phyloP scores from a whole-genome alignment of 106 monocot species.

The Alisma plantagoaquatica region DNA sequence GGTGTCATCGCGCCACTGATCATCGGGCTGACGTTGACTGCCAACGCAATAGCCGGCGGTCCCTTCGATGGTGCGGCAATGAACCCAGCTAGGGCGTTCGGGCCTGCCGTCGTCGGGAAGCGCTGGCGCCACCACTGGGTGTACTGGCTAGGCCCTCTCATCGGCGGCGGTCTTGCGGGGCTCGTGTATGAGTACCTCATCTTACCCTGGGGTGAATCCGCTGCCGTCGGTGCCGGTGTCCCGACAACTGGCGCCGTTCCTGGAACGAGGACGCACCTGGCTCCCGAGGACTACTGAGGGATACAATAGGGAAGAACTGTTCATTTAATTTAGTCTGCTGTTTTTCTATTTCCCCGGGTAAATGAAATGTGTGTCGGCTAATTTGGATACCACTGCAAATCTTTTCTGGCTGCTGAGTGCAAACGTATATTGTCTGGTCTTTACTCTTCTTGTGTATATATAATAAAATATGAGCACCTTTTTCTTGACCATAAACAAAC shows the following conservation, averaged over 20 bases:
- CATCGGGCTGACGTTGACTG: constrained; percentile 53
- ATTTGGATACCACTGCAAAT: too few relatives aligned
- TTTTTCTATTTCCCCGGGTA: too few relatives aligned
- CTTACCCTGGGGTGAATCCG: too few relatives aligned
- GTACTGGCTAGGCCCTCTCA: constrained; percentile 64
- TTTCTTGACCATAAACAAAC: too few relatives aligned
- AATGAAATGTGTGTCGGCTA: too few relatives aligned
- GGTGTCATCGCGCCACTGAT: constrained; percentile 64
- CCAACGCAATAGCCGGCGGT: constrained; percentile 63
- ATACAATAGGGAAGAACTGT: too few relatives aligned
- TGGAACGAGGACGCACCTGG: constrained; percentile 49
- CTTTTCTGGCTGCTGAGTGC: too few relatives aligned
- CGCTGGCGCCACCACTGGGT: constrained; percentile 72
- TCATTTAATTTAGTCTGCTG: too few relatives aligned
- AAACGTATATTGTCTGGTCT: too few relatives aligned
- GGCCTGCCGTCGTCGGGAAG: constrained; percentile 64
- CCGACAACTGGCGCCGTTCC: constrained; percentile 27
- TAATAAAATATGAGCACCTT: too few relatives aligned
- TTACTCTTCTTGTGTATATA: too few relatives aligned
- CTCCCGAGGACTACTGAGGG: constrained; percentile 84
- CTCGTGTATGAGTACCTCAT: constrained; percentile 61
- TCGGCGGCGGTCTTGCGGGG: constrained; percentile 50
- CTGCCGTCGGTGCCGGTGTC: too few relatives aligned
- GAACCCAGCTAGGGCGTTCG: constrained; percentile 78
- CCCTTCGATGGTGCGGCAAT: constrained; percentile 78